Evolutionary conservation across 345 rosid genomes (phyloP).

Genomic region (Raphanus sativus): DNA sequence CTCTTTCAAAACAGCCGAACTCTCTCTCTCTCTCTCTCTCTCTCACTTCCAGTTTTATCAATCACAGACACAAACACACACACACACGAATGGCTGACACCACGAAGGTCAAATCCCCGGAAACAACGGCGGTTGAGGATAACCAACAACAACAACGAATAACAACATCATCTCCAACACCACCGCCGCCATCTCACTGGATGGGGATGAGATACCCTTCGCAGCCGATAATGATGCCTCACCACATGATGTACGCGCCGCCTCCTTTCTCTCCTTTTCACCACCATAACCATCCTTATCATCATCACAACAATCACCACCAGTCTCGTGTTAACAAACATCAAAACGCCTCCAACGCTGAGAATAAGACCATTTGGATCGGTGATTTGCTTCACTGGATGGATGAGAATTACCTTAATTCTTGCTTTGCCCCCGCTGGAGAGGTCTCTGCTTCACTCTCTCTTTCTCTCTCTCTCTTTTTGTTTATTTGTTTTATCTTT

Average conservation of each 20-base stretch:
- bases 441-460: conserved; percentile 50
- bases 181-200: conserved; percentile 56
- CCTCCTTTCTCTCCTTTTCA: conserved; percentile 61
- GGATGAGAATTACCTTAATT: conserved; percentile 82
- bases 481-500: background rate
- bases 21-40: background rate
- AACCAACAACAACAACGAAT: conserved; percentile 38
- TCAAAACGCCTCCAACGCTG: conserved; percentile 55
- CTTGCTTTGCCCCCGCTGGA: conserved; percentile 69
- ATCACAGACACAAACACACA: too few relatives aligned
- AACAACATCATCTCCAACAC: background rate
- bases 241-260: conserved; percentile 66
- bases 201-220: conserved; percentile 76
- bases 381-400: conserved; percentile 99
- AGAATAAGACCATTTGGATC: conserved; percentile 85
- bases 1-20: background rate
- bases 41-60: background rate
- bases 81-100: conserved; percentile 22
- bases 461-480: background rate
- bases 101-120: conserved; percentile 54
- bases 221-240: conserved; percentile 77
- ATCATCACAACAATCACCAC: conserved; percentile 36
- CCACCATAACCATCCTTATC: conserved; percentile 43
- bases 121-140: conserved; percentile 15
- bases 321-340: conserved; percentile 38